Conservation (phyloP, 352 stramenopile species). For the Phytophthora colocasiae region DNA sequence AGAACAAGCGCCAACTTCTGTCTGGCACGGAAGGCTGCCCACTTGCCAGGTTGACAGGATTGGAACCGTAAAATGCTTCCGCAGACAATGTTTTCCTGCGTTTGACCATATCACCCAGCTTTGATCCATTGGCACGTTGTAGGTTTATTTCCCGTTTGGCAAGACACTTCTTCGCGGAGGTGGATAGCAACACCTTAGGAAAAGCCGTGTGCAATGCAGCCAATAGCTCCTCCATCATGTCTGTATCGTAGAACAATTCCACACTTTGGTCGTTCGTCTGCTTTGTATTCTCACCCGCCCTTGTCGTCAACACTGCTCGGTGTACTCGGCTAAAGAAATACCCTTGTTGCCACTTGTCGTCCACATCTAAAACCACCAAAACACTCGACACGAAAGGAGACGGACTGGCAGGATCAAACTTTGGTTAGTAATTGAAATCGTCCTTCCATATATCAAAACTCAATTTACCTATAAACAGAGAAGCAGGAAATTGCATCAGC, state of each 20-base stretch:
- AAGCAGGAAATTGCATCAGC: conserved; percentile 40
- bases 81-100: conserved; percentile 42
- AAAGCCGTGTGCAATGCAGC: conserved; percentile 52
- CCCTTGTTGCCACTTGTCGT: conserved; percentile 49
- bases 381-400: conserved; percentile 64
- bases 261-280: background rate
- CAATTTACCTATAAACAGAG: conserved; percentile 56
- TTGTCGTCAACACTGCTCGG: background rate
- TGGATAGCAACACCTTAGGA: conserved; percentile 51
- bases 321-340: conserved; percentile 57
- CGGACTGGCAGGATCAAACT: conserved; percentile 34
- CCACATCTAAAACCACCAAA: conserved; percentile 56
- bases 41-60: background rate
- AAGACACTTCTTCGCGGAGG: conserved; percentile 47
- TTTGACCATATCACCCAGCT: conserved; percentile 29
- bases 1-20: conserved; percentile 57
- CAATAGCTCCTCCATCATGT: conserved; percentile 47
- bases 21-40: background rate
- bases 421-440: conserved; percentile 3
- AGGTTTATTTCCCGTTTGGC: conserved; percentile 16
- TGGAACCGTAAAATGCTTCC: conserved; percentile 44
- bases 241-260: conserved; percentile 33
- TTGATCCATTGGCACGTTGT: conserved; percentile 7
- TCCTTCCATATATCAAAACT: background rate
- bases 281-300: background rate